Percentiles rank a stretch among this genome's conserved stretches.
phyloP scores from a whole-genome alignment of 1,139 yeast genomes.

The Pneumocystis murina region DNA sequence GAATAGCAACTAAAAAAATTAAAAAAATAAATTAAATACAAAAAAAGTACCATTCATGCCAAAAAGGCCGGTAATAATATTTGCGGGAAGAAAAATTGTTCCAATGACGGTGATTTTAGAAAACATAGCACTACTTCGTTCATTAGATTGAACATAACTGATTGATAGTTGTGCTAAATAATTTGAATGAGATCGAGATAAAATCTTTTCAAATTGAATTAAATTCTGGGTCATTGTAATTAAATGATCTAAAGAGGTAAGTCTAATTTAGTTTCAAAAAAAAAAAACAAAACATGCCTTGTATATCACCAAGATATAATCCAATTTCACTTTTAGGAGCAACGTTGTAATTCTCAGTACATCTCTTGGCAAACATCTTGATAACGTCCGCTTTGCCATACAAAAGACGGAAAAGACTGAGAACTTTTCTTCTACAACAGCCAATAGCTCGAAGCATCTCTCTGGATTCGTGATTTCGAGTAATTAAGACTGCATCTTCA shows the following conservation, averaged over 20 bases:
- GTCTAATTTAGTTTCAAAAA: background rate
- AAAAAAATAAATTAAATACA: background rate
- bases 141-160: conserved; percentile 72
- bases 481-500: conserved; percentile 65
- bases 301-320: conserved; percentile 86
- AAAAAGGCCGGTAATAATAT: conserved; percentile 77
- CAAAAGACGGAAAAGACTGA: conserved; percentile 79
- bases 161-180: conserved; percentile 89
- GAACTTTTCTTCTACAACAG: conserved; percentile 74
- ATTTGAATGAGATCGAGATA: conserved; percentile 80
- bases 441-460: conserved; percentile 56
- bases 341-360: conserved; percentile 49
- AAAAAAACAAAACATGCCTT: conserved; percentile 21
- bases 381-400: conserved; percentile 96
- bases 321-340: conserved; percentile 32
- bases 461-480: conserved; percentile 48
- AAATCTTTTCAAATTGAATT: conserved; percentile 78
- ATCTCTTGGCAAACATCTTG: conserved; percentile 91
- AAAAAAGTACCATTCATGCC: conserved; percentile 62
- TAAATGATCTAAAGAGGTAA: conserved; percentile 48
- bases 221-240: conserved; percentile 89
- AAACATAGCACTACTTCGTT: conserved; percentile 69
- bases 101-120: conserved; percentile 83
- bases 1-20: background rate
- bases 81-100: conserved; percentile 79